Conservation (phyloP, 1,284 basidiomycete genomes). For the Pyrrhoderma noxium region DNA sequence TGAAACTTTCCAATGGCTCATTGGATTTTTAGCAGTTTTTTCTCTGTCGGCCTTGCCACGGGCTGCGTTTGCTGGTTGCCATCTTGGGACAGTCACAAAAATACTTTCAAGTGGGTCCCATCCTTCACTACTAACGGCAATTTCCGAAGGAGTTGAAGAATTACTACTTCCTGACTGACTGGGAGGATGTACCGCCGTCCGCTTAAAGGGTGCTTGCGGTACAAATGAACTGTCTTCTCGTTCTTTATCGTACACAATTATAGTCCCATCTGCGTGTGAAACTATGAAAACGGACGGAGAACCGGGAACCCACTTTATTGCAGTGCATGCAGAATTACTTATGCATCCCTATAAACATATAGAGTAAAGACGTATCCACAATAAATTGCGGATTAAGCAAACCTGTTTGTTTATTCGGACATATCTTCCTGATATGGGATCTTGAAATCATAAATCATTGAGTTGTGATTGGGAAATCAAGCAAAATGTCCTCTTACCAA, state of each 20-base stretch:
- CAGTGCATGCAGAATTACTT: conserved; percentile 71
- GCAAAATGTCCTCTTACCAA: conserved; percentile 45
- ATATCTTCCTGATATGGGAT: conserved; percentile 81
- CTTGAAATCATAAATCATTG: conserved; percentile 30
- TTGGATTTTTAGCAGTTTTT: conserved; percentile 71
- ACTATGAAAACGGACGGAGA: conserved; percentile 82
- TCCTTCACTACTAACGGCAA: conserved; percentile 28
- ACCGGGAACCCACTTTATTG: conserved; percentile 85
- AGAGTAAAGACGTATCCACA: conserved; percentile 17
- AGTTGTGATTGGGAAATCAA: neutral
- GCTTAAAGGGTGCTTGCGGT: conserved; percentile 43
- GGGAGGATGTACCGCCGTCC: conserved; percentile 15
- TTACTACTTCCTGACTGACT: conserved; percentile 13
- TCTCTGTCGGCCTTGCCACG: conserved; percentile 47
- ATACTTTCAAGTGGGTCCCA: conserved; percentile 74
- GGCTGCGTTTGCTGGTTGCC: conserved; percentile 58
- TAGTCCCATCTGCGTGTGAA: conserved; percentile 85
- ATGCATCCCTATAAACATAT: conserved; percentile 58
- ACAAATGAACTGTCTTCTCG: conserved; percentile 77
- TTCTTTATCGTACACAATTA: conserved; percentile 84
- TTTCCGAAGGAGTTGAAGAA: conserved; percentile 19
- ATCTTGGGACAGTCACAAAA: conserved; percentile 74
- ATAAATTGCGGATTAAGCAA: conserved; percentile 22
- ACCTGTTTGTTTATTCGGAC: conserved; percentile 88
- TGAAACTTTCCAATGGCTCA: conserved; percentile 78